A percentile compares a stretch with the other conserved stretches of the same genome.
phyloP scores from a whole-genome alignment of 2,329 filamentous ascomycete species.

The Westerdykella aurantiaca region DNA sequence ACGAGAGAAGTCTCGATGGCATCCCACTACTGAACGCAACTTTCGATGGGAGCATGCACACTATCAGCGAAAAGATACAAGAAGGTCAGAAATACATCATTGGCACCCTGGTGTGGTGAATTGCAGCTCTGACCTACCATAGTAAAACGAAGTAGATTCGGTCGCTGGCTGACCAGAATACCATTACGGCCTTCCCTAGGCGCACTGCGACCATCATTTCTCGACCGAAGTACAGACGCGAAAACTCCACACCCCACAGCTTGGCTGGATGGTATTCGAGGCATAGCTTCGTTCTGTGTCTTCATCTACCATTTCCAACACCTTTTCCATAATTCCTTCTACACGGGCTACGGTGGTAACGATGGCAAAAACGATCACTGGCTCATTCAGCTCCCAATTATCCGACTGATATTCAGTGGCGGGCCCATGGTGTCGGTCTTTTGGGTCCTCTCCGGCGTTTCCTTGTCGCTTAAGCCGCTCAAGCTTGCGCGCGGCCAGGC shows the following conservation, averaged over 20 bases:
- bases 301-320: conserved; percentile 54
- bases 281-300: conserved; percentile 58
- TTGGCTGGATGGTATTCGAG: conserved; percentile 59
- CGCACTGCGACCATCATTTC: too few species aligned
- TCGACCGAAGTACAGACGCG: too few species aligned
- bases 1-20: too few species aligned
- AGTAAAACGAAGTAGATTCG: too few species aligned
- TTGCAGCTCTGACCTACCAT: too few species aligned
- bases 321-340: conserved; percentile 51
- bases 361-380: conserved; percentile 44
- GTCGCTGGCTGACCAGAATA: too few species aligned
- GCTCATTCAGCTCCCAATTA: conserved; percentile 43
- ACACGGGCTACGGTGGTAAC: conserved; percentile 43
- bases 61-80: too few species aligned
- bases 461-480: conserved; percentile 42
- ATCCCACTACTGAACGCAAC: too few species aligned
- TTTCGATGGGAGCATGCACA: too few species aligned
- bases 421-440: conserved; percentile 50
- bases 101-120: too few species aligned
- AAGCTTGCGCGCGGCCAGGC: conserved; percentile 35
- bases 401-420: conserved; percentile 57
- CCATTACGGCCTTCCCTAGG: too few species aligned
- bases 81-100: too few species aligned
- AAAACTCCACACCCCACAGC: conserved; percentile 32
- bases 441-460: conserved; percentile 46